Conservation (phyloP, 176 grass and related monocot genomes). For the Puccinellia tenuiflora region DNA sequence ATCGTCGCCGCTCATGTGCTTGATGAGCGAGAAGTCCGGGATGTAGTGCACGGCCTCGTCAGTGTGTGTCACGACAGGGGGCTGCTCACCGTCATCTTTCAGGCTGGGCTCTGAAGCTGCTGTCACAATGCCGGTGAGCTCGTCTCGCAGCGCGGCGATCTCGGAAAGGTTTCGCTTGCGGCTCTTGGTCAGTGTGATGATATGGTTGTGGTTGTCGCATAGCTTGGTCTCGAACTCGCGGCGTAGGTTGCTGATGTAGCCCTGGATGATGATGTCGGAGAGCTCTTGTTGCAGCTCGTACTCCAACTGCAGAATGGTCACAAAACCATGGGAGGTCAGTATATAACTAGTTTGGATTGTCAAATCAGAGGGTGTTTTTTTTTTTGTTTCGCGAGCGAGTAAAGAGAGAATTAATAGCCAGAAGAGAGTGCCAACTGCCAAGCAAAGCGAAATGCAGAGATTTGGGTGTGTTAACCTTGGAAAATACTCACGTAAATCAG, state of each 20-base stretch:
- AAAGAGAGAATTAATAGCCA: too few relatives aligned
- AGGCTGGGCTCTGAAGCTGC: constrained; percentile 15
- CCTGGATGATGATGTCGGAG: constrained; percentile 35
- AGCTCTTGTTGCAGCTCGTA: constrained; percentile 60
- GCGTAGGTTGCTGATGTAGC: constrained; percentile 31
- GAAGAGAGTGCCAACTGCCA: too few relatives aligned
- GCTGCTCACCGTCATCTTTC: constrained; percentile 41
- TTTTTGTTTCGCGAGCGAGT: too few relatives aligned
- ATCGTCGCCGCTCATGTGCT: constrained; percentile 53
- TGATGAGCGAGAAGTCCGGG: constrained; percentile 59
- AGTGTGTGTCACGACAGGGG: not conserved
- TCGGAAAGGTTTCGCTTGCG: constrained; percentile 28
- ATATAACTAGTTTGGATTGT: too few relatives aligned
- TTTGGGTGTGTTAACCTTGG: too few relatives aligned
- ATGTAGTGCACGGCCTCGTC: constrained; percentile 32
- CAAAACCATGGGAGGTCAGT: not conserved
- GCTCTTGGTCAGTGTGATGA: constrained; percentile 26
- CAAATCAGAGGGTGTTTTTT: too few relatives aligned
- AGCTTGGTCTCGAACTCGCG: constrained; percentile 56
- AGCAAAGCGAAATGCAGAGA: too few relatives aligned
- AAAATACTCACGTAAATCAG: too few relatives aligned
- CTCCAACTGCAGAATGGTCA: constrained; percentile 34
- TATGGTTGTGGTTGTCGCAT: constrained; percentile 38
- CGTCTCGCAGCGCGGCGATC: constrained; percentile 38
- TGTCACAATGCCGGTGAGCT: constrained; percentile 30